A percentile compares a stretch with the other conserved stretches of the same genome.
These are phyloP conservation scores for Ulmus americana DNA, from an alignment of 331 rosid genomes.

Conservation along the genomic window DNA sequence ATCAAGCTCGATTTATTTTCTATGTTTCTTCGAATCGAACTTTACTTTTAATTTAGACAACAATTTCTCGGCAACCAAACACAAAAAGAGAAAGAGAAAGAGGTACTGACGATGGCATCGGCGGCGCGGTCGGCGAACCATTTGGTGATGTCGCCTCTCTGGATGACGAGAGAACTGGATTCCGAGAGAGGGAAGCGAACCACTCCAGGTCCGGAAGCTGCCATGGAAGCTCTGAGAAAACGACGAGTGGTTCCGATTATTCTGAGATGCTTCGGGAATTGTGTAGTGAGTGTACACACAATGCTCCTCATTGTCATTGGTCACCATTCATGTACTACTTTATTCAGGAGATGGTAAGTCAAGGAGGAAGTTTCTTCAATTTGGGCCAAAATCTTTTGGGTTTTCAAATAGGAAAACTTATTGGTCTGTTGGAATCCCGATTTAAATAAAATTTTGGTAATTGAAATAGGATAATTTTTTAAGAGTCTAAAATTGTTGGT, in stretches of 20 bases:
- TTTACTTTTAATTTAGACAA: too few relatives aligned
- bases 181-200: slow-evolving; percentile 61
- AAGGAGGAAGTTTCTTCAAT: too few relatives aligned
- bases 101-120: slow-evolving; percentile 62
- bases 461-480: too few relatives aligned
- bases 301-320: slow-evolving; percentile 18
- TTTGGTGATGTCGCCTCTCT: slow-evolving; percentile 75
- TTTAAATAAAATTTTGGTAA: too few relatives aligned
- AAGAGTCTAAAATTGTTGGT: too few relatives aligned
- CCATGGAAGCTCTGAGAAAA: slow-evolving; percentile 14
- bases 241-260: not conserved
- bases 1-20: too few relatives aligned
- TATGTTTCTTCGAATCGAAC: too few relatives aligned
- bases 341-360: too few relatives aligned
- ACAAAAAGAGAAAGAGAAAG: slow-evolving; percentile 16
- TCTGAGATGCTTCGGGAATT: slow-evolving; percentile 3
- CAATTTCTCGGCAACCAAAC: not conserved
- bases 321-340: too few relatives aligned
- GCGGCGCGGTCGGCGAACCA: slow-evolving; percentile 69
- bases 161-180: slow-evolving; percentile 52
- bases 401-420: too few relatives aligned
- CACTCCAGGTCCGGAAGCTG: slow-evolving; percentile 14
- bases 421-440: too few relatives aligned
- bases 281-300: not conserved
- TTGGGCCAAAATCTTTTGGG: too few relatives aligned